Evolutionary conservation across 176 grass and related monocot species (phyloP), one percentile per base, ranked within the genome.

Genomic region (Triticum turgidum): DNA sequence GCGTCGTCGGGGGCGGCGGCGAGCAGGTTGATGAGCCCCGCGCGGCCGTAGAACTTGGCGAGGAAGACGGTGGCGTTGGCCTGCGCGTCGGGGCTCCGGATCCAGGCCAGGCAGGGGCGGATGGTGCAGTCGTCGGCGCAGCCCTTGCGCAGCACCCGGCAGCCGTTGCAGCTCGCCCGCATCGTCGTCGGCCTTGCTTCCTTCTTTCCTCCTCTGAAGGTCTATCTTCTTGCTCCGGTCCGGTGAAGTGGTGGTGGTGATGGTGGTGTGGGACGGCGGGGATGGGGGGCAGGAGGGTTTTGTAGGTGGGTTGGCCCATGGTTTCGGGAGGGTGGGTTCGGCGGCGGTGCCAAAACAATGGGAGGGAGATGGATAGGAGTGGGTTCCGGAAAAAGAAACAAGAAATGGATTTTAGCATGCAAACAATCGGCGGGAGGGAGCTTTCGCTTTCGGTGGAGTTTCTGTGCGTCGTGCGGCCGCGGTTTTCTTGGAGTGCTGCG

Each of bases 41-140:
- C 92, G 34, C 92, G 92, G 86, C 92, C 92, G 86, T 94, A 94
- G 86, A 94, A 94, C 92, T 94, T 94, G 84, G 92, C 92, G 11
- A 94, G 92, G 89, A 94, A 94, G 35, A 94, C 89, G 71, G 92
- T 94, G 63, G 92, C 92, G 84, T 94, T 94, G 49, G 92, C 92
- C 83, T 93, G 89, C 65, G 92, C 83, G 24, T 91, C 89, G 10
- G 89, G 83, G 75, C 20, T 84, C 86, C 83, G 84, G 74, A 94
- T 94, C 92, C 92, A 91, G 86, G 84, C 84, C 56, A 91, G 89
- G 87, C 89, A 94, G 8, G 89, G 92, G 0, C 89, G 89, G 61
- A 94, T 91, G 77, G 89, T 91, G 92, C 92, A 94, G 1, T 67
- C 82, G 22, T 94, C 89, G 76, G 76, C 69, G 62, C 89, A 94